Evolutionary conservation across 225 moss, liverwort and hornwort genomes (phyloP), one percentile per base, ranked within the genome.

Genomic region (Marchantia paleacea): DNA sequence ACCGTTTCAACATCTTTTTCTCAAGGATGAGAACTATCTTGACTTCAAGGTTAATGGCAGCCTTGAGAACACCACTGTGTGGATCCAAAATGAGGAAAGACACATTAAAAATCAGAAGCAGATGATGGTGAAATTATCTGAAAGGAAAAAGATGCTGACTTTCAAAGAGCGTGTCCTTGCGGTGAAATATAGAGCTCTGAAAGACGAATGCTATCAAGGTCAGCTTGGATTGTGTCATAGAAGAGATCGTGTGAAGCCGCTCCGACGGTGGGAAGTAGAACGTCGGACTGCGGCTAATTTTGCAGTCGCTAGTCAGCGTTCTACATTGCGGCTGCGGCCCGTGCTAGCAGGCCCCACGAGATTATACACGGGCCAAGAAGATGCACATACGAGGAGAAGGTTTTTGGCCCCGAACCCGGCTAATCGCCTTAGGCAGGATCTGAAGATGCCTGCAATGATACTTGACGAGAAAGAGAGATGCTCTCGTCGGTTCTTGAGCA

Each of bases 401-500:
- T 53, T 89, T 61, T 80, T 94, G 75, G 76, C 80, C 60, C 87
- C 88, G 54, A 83, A 89, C 39, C 82, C 83, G 47, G 77, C 82
- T 55, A 89, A 84, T 73, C 85, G 87, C 10, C 75, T 91, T 57
- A 91, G 94, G 51, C 79, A 89, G 26, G 87, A 83, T 31, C 76
- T 93, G 83, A 94, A 92, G 83, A 99, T 99, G 99, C 99, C 99
- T 52, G 85, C 94, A 57, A 95, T 99, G 99, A 92, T 99, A 58
- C 81, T 99, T 29, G 92, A 94, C 48, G 92, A 95, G 52, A 88
- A 69, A 74, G 92, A 99, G 75, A 90, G 91, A 39, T 69, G 70
- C 79, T 89, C 91, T 64, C 90, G 91, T 28, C 92, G 93, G 72
- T 99, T 99, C 73, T 85, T 86, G 61, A 95, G 75, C 66, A 90